Evolutionary conservation across 257 asterid species (phyloP), one percentile per base, ranked within the genome.

Genomic region (Galeopsis tetrahit): DNA sequence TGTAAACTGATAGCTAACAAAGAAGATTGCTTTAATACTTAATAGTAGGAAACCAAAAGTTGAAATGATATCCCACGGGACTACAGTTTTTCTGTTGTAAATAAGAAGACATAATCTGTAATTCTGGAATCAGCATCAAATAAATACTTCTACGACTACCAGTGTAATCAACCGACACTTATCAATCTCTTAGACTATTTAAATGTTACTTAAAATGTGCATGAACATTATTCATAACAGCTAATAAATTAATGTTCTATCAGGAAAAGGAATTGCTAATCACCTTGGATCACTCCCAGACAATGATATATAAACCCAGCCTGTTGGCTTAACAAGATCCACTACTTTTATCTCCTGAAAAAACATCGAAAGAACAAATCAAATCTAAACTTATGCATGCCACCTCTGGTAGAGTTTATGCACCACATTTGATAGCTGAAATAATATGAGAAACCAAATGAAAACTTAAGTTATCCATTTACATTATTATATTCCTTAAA

Each of bases 201-300:
- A 40, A 31, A 44, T 55, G 68, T 40, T 51, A 13, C 52, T 38
- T 32, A 55, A 4, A 55, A 61, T 7, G 59, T 15, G 38, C 51
- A 7, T 32, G 1, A n/a, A 38, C 6, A 39, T 7, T 44, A 11
- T 2, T n/a, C 10, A 63, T 15, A 42, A 56, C 71, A 77, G 55
- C 31, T 52, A 76, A 2, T 34, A 61, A 33, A 4, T 55, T 17
- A 65, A 63, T 64, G 52, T 38, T 21, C 11, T 6, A 35, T 7
- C 34, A 40, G 7, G 66, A 53, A 4, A 58, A 55, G 63, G 32
- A 32, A 76, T 32, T 61, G 74, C 8, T 56, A 36, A 83, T 73
- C 46, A 91, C 99, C 97, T 88, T 43, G 99, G 96, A 70, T 92
- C 98, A 83, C 70, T 88, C 36, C 98, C 98, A 32, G 99, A 95